Evolutionary conservation across 2,329 filamentous ascomycete species (phyloP), one percentile per base, ranked within the genome.

Genomic region (Fonsecaea pedrosoi): DNA sequence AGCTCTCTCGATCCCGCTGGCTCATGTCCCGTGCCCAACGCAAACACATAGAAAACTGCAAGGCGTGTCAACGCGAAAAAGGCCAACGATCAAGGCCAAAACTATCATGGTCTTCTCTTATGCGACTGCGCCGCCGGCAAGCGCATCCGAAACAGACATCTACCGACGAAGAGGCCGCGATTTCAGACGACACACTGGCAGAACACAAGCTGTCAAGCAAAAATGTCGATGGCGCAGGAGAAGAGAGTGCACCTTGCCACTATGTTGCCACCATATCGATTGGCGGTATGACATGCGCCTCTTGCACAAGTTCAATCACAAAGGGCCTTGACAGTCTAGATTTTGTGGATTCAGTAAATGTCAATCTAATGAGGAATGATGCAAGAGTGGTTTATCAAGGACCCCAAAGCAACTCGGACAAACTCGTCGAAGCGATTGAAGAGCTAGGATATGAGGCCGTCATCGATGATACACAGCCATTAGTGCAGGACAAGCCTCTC

Each of bases 281-380:
- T 48, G 86, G 84, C 34, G 90, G 90, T 60, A 92, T 93, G 90
- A 91, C 88, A 3, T 92, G 90, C 75, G 86, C 87, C 13, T 84
- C 89, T 12, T 93, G 90, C 73, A 83, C 84, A 61, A 89, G 88
- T 73, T 82, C 83, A 45, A 86, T 92, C 71, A 88, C 85, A 12
- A 79, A 84, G 6, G 85, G 86, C 69, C 77, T 92, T 42, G 79
- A 85, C 55, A 85, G 86, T 68, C 77, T 83, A 25, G 81, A 85
- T 4, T 89, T 85, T 81, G 80, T 92, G 32, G 80, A 82, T 58
- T 83, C 85, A 4, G 82, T 86, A 48, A 80, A 80, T 1, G 85
- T 92, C 72, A 90, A 88, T 71, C 81, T 92, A 9, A 82, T 92
- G 55, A 85, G 85, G 25, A 89, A 91, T 77, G 91, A 87, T 70